phyloP scores from a whole-genome alignment of 106 monocot genomes.

The Acanthochlamys bracteata region DNA sequence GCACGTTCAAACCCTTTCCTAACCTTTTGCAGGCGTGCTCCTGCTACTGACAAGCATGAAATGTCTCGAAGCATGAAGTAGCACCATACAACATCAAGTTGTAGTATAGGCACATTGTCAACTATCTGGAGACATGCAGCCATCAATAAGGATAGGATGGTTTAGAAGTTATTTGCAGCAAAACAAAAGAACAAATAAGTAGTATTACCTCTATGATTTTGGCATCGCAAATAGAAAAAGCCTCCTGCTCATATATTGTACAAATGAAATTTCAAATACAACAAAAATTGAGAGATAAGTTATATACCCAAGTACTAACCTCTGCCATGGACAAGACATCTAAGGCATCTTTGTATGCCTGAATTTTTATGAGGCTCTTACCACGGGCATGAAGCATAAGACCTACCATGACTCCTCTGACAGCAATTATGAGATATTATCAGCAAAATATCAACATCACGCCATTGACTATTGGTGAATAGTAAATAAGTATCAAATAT shows the following conservation, averaged over 20 bases:
- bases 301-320: slow-evolving; percentile 29
- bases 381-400: slow-evolving; percentile 85
- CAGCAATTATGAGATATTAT: slow-evolving; percentile 2
- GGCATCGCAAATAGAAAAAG: slow-evolving; percentile 80
- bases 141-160: not conserved
- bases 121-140: slow-evolving; percentile 43
- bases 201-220: slow-evolving; percentile 53
- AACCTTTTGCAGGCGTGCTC: slow-evolving; percentile 58
- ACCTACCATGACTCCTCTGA: slow-evolving; percentile 83
- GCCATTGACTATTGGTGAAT: not conserved
- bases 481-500: not conserved
- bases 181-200: not conserved
- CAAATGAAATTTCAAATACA: no score
- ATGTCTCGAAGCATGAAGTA: slow-evolving; percentile 90
- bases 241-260: slow-evolving; percentile 62
- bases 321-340: slow-evolving; percentile 84
- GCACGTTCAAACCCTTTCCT: slow-evolving; percentile 80
- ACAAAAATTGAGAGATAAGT: no score
- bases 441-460: not conserved
- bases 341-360: slow-evolving; percentile 72
- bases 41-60: slow-evolving; percentile 79
- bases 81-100: slow-evolving; percentile 96
- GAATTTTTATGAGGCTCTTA: slow-evolving; percentile 55
- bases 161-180: not conserved
- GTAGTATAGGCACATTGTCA: slow-evolving; percentile 92